These are phyloP conservation scores for Dianthus caryophyllus DNA, from an alignment of 148 eudicot genomes.

Conservation along the genomic window DNA sequence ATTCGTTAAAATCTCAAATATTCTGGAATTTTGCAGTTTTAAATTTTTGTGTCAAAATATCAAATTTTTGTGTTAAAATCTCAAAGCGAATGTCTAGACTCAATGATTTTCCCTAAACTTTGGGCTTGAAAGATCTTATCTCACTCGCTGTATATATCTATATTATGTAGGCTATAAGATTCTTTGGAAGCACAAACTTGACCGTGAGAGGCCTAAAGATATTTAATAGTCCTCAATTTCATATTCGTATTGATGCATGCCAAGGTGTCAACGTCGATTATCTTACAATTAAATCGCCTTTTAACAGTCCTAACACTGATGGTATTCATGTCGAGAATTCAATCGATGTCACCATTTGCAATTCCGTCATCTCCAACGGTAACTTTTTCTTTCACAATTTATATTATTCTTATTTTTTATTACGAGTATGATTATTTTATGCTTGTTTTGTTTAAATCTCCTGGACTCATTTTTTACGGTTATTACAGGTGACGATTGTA, in stretches of 20 bases:
- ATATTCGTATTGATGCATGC: slow-evolving; percentile 69
- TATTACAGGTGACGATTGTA: slow-evolving; percentile 78
- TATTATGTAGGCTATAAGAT: slow-evolving; percentile 59
- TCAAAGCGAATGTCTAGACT: too few species aligned
- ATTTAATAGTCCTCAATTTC: slow-evolving; percentile 83
- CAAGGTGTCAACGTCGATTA: slow-evolving; percentile 49
- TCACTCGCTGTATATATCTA: too few species aligned
- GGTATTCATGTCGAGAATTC: slow-evolving; percentile 90
- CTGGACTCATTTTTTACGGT: background rate
- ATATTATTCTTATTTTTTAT: background rate
- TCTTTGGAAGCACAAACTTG: slow-evolving; percentile 55
- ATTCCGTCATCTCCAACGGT: slow-evolving; percentile 74
- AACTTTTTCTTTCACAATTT: slow-evolving; percentile 24
- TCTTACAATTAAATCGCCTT: slow-evolving; percentile 53
- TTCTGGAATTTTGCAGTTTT: too few species aligned
- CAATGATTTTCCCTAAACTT: too few species aligned
- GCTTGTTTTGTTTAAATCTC: background rate
- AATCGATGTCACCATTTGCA: slow-evolving; percentile 52
- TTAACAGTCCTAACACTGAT: slow-evolving; percentile 78
- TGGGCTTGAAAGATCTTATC: too few species aligned
- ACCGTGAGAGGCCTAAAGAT: slow-evolving; percentile 50
- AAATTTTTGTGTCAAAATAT: too few species aligned
- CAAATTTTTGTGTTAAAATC: too few species aligned
- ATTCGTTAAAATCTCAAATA: too few species aligned
- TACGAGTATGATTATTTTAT: background rate